A percentile compares a stretch with the other conserved stretches of the same genome.
phyloP scores from a whole-genome alignment of 169 alveolate species.

The Plasmodium berghei region DNA sequence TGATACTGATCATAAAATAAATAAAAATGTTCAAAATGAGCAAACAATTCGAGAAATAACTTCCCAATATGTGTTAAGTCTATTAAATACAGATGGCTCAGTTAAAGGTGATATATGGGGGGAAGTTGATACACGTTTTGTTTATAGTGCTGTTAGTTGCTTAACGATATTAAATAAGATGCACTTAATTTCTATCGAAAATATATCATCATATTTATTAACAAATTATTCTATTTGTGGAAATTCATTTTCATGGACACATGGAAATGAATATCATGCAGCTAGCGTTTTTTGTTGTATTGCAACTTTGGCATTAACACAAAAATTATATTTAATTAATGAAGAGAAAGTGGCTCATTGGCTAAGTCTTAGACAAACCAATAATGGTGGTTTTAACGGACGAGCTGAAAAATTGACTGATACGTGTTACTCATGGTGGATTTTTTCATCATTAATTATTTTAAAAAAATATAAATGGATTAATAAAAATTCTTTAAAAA shows the following conservation, averaged over 20 bases:
- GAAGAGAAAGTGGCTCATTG: conserved; percentile 84
- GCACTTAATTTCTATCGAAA: conserved; percentile 85
- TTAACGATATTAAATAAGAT: conserved; percentile 89
- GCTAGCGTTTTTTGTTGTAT: conserved; percentile 96
- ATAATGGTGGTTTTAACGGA: conserved; percentile 97
- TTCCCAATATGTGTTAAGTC: conserved; percentile 14
- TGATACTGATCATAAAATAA: not conserved
- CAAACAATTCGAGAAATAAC: conserved; percentile 24
- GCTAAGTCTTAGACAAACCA: conserved; percentile 94
- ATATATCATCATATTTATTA: conserved; percentile 90
- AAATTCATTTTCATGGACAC: conserved; percentile 96
- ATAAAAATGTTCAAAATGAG: not conserved
- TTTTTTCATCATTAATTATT: conserved; percentile 85
- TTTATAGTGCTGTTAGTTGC: conserved; percentile 93
- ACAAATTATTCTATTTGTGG: conserved; percentile 85
- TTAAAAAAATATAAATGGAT: conserved; percentile 91
- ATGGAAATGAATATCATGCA: conserved; percentile 97
- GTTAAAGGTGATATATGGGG: conserved; percentile 95
- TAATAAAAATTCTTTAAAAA: conserved; percentile 87
- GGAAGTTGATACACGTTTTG: conserved; percentile 95
- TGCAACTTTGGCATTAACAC: conserved; percentile 78
- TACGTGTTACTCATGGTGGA: conserved; percentile 99
- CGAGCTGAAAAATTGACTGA: conserved; percentile 97
- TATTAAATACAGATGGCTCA: conserved; percentile 94
- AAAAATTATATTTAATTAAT: conserved; percentile 69